Percentiles rank a stretch among this genome's conserved stretches.
phyloP scores from a whole-genome alignment of 305 asterid species.

The Fraxinus platypoda region DNA sequence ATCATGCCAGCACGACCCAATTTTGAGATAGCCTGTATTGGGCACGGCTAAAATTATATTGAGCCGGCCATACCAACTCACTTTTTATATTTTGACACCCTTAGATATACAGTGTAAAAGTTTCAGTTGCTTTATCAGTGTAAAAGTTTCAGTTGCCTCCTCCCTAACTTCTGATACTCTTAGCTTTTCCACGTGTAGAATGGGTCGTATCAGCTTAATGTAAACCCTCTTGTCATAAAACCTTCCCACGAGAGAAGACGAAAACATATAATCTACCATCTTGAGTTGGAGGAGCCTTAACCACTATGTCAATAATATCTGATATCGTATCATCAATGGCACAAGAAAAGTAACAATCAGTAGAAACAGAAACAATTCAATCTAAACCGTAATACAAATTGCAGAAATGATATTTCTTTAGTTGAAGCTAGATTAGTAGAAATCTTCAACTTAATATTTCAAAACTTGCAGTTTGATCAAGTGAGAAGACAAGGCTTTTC shows the following conservation, averaged over 20 bases:
- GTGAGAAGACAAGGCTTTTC: conserved; percentile 24
- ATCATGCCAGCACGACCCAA: too few species aligned
- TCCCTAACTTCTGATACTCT: too few species aligned
- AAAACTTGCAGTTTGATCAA: conserved; percentile 6
- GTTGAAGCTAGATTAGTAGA: background rate
- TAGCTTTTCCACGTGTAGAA: background rate
- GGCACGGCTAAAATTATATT: too few species aligned
- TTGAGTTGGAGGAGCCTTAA: background rate
- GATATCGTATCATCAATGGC: background rate
- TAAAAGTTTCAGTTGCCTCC: too few species aligned
- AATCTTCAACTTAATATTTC: background rate
- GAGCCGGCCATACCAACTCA: too few species aligned
- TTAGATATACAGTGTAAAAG: too few species aligned
- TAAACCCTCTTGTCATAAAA: background rate
- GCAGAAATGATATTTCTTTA: background rate
- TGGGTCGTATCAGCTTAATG: background rate
- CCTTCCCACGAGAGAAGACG: background rate
- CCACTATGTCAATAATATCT: background rate
- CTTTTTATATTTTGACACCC: too few species aligned
- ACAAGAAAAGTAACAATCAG: background rate
- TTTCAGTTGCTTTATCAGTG: too few species aligned
- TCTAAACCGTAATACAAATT: background rate
- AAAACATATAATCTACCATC: too few species aligned
- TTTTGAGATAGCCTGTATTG: too few species aligned
- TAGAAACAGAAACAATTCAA: background rate